Evolutionary conservation across 495 filamentous ascomycete species (phyloP).

Genomic region (Xylaria cubensis): DNA sequence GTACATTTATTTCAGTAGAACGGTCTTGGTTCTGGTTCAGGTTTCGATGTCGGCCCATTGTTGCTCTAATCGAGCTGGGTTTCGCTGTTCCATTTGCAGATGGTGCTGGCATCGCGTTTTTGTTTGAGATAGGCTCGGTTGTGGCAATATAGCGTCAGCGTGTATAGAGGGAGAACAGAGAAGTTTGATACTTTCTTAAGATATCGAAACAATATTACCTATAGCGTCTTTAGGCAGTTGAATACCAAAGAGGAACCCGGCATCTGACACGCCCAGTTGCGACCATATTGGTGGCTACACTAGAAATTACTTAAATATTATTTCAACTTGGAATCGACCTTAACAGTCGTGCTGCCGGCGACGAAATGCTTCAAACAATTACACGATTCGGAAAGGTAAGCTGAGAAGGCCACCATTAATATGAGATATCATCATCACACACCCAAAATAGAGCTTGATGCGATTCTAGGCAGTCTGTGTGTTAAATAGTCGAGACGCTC

Average conservation of each 20-base stretch:
- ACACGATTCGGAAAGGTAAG: not conserved
- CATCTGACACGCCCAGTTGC: not conserved
- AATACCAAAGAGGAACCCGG: not conserved
- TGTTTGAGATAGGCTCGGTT: not conserved
- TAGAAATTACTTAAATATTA: not conserved
- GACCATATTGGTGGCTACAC: not conserved
- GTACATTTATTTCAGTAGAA: not conserved
- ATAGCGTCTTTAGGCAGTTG: not conserved
- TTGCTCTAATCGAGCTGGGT: not conserved
- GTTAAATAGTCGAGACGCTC: not conserved
- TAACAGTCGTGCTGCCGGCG: not conserved
- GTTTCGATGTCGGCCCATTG: not conserved
- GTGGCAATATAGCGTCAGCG: not conserved
- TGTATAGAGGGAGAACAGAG: not conserved
- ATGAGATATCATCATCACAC: not conserved
- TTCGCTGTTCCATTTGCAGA: not conserved
- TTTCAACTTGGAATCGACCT: not conserved
- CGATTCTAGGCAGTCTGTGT: not conserved
- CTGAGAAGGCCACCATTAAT: not conserved
- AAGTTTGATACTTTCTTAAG: not conserved
- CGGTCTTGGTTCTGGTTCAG: not conserved
- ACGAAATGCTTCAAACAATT: not conserved
- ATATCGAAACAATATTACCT: not conserved
- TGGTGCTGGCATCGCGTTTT: not conserved
- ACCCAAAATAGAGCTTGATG: not conserved